These are phyloP conservation scores for Entomortierella beljakovae DNA, from an alignment of 192 early-diverging fungal species.

Conservation along the genomic window DNA sequence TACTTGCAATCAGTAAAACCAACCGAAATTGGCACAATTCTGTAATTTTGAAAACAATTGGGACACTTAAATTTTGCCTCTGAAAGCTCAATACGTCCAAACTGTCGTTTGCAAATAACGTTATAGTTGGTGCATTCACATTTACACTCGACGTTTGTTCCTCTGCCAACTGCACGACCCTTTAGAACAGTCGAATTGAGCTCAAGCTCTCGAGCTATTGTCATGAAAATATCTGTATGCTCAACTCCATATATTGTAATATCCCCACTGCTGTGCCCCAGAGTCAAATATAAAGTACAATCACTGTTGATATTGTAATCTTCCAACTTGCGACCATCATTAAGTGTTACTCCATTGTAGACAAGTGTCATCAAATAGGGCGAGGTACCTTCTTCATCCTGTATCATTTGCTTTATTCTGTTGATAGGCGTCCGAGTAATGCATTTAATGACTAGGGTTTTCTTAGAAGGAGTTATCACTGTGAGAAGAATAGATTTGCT, in stretches of 20 bases:
- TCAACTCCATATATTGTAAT: background rate
- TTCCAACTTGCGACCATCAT: conserved; percentile 69
- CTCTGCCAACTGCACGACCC: background rate
- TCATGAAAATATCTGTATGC: background rate
- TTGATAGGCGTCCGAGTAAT: conserved; percentile 58
- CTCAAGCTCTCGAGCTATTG: too few relatives aligned
- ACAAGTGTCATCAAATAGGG: conserved; percentile 76
- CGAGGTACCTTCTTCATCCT: conserved; percentile 79
- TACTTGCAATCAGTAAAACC: conserved; percentile 18
- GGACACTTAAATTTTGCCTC: background rate
- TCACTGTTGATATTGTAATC: conserved; percentile 76
- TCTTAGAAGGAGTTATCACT: too few relatives aligned
- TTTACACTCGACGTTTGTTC: conserved; percentile 14
- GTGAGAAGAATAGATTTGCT: background rate
- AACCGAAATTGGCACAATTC: conserved; percentile 3
- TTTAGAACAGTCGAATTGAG: too few relatives aligned
- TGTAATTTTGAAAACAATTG: background rate
- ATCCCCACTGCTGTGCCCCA: background rate
- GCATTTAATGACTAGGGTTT: background rate
- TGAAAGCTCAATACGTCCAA: conserved; percentile 6
- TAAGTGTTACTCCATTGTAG: conserved; percentile 76
- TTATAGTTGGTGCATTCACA: conserved; percentile 7
- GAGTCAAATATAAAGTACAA: conserved; percentile 49
- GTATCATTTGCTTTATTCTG: conserved; percentile 77
- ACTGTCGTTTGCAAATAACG: background rate